Conservation (phyloP, 1,284 basidiomycete genomes). For the Cryptococcus sp. region DNA sequence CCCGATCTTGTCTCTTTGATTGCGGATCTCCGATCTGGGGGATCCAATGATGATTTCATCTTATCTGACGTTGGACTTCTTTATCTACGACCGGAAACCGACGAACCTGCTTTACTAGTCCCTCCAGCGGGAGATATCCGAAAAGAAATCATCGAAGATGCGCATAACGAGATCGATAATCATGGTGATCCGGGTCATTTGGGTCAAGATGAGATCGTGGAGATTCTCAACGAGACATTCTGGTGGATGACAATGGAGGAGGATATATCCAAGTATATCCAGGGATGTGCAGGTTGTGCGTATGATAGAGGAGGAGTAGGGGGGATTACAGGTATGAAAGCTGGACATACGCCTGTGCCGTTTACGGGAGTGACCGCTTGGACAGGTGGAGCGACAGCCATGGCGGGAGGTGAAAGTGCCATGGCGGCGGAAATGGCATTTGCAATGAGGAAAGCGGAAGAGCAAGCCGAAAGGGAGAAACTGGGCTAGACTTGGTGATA, state of each 20-base stretch:
- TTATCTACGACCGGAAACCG: conserved; percentile 23
- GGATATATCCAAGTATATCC: conserved; percentile 15
- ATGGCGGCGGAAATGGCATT: conserved; percentile 35
- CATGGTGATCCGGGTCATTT: conserved; percentile 12
- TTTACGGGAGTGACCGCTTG: conserved; percentile 15
- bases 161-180: conserved; percentile 12
- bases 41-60: conserved; percentile 28
- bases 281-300: conserved; percentile 13
- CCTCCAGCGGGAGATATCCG: conserved; percentile 29
- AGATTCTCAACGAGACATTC: conserved; percentile 19
- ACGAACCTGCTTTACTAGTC: conserved; percentile 23
- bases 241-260: conserved; percentile 31
- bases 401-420: conserved; percentile 14
- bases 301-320: conserved; percentile 9
- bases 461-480: conserved; percentile 12
- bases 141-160: conserved; percentile 25
- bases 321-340: conserved; percentile 6
- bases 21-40: conserved; percentile 11
- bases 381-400: conserved; percentile 6
- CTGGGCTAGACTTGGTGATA: background rate
- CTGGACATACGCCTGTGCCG: conserved; percentile 12
- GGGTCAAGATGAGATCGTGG: conserved; percentile 14
- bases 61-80: conserved; percentile 30
- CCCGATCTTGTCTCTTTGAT: conserved; percentile 27
- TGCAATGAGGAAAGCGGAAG: conserved; percentile 26